Conservation (phyloP, 108 stramenopile species). For the Nitzschia sp. region DNA sequence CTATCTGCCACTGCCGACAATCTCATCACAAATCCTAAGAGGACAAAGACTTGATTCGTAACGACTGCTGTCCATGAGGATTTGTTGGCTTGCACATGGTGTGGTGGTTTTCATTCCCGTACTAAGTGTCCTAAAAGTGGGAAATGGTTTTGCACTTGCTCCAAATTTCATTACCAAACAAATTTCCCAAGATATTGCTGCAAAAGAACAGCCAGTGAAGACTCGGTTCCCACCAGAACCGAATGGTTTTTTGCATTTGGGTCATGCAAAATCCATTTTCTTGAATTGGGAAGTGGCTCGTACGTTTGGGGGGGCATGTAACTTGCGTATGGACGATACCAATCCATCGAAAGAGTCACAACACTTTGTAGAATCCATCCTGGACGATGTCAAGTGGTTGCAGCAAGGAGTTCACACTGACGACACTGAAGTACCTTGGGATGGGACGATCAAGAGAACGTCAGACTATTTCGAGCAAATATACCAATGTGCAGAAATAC, state of each 20-base stretch:
- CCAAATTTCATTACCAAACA: slow-evolving; percentile 86
- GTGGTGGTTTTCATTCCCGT: too few species aligned
- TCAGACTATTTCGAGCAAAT: slow-evolving; percentile 84
- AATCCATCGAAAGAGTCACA: slow-evolving; percentile 87
- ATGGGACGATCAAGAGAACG: slow-evolving; percentile 69
- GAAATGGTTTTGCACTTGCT: slow-evolving; percentile 68
- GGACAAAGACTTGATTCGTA: too few species aligned
- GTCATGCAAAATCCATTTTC: slow-evolving; percentile 95
- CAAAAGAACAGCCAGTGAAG: slow-evolving; percentile 36
- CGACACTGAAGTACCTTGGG: slow-evolving; percentile 55
- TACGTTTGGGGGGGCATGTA: slow-evolving; percentile 76
- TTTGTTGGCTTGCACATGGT: too few species aligned
- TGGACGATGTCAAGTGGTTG: slow-evolving; percentile 89
- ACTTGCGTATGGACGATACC: slow-evolving; percentile 92
- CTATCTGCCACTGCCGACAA: too few species aligned
- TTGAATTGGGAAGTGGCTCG: slow-evolving; percentile 81
- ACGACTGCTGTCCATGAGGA: too few species aligned
- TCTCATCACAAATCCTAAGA: too few species aligned
- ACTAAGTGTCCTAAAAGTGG: too few species aligned
- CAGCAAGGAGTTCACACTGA: slow-evolving; percentile 49
- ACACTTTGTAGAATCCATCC: slow-evolving; percentile 82
- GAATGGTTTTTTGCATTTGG: slow-evolving; percentile 98
- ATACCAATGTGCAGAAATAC: slow-evolving; percentile 74
- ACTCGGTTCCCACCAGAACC: slow-evolving; percentile 99
- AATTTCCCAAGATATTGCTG: slow-evolving; percentile 54